Percentiles rank a stretch among this genome's conserved stretches.
phyloP scores from a whole-genome alignment of 176 grass and related monocot genomes.

The Aegilops tauschii region DNA sequence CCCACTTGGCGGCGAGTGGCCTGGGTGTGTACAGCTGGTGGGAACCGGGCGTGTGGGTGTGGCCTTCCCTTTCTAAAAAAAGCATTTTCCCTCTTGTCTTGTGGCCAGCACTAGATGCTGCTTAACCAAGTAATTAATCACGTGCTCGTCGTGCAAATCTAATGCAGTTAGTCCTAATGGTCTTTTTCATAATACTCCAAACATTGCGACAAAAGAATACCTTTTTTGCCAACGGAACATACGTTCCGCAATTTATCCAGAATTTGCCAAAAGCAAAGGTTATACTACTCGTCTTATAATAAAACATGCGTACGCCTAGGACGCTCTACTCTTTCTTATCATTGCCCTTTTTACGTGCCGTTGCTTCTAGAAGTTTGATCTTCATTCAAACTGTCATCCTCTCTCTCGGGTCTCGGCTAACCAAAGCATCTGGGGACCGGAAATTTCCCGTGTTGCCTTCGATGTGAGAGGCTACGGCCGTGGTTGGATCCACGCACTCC shows the following conservation, averaged over 20 bases:
- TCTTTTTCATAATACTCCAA: neutral
- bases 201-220: neutral
- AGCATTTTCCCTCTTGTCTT: neutral
- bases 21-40: conserved; percentile 25
- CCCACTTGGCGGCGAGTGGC: conserved; percentile 23
- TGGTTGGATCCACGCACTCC: neutral
- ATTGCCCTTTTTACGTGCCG: too few species aligned
- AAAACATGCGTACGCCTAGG: neutral
- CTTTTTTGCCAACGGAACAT: too few species aligned
- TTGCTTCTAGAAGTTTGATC: neutral
- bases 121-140: neutral
- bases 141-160: neutral
- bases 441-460: neutral
- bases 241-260: too few species aligned
- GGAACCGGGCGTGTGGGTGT: conserved; percentile 2
- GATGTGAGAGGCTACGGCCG: neutral
- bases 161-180: neutral
- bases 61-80: neutral
- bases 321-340: neutral
- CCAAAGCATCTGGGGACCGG: neutral
- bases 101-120: neutral
- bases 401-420: neutral
- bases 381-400: neutral
- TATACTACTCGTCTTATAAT: neutral
- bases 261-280: too few species aligned